Percentiles rank a stretch among this genome's conserved stretches.
phyloP scores from a whole-genome alignment of 1,284 basidiomycete genomes.

The Inonotus hispidus region DNA sequence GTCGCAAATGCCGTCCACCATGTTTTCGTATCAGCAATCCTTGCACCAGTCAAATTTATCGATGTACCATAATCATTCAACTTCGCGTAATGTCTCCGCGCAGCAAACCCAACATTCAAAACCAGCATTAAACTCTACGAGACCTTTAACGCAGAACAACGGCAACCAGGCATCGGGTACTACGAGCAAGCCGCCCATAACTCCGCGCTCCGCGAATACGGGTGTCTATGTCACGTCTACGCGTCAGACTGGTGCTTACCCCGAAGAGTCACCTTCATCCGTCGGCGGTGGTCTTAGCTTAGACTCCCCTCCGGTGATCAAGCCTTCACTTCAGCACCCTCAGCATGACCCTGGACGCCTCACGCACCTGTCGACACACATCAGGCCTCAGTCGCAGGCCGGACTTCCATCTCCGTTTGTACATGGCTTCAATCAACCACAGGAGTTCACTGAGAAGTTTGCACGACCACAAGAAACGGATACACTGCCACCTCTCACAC shows the following conservation, averaged over 20 bases:
- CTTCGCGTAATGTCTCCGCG: background rate
- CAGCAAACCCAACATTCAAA: background rate
- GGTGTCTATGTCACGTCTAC: slow-evolving; percentile 12
- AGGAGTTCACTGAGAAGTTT: background rate
- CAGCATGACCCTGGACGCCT: background rate
- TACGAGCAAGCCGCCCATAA: background rate
- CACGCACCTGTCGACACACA: background rate
- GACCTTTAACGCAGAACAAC: background rate
- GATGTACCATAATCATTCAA: slow-evolving; percentile 15
- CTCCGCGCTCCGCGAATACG: background rate
- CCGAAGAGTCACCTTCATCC: slow-evolving; percentile 7
- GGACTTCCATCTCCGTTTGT: background rate
- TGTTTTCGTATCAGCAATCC: slow-evolving; percentile 6
- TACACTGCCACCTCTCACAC: slow-evolving; percentile 14
- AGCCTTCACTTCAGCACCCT: background rate
- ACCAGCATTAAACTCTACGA: background rate
- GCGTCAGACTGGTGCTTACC: background rate
- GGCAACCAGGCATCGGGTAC: background rate
- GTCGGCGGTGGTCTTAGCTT: background rate
- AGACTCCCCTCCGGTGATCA: slow-evolving; percentile 1
- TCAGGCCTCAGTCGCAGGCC: background rate
- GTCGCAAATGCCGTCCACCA: slow-evolving; percentile 7
- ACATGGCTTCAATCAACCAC: background rate
- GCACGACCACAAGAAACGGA: slow-evolving; percentile 7
- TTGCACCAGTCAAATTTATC: background rate